Conservation (phyloP, 306 rosid genomes). For the Corylus avellana region DNA sequence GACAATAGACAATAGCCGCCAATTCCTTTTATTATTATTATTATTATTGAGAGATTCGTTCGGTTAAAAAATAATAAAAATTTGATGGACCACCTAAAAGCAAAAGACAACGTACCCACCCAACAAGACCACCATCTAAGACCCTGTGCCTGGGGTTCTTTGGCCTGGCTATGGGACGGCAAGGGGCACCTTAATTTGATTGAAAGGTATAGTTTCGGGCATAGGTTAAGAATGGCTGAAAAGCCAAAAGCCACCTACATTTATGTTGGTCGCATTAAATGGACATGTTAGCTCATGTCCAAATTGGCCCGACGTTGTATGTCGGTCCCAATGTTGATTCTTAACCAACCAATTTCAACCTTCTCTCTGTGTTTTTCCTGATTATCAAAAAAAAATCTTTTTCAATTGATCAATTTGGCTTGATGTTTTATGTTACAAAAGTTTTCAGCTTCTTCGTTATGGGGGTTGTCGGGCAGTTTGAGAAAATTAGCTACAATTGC, state of each 20-base stretch:
- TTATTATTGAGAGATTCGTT: no score
- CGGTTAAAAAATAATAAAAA: neutral
- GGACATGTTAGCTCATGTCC: slow-evolving; percentile 11
- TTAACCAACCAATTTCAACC: neutral
- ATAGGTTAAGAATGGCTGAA: slow-evolving; percentile 25
- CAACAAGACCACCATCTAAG: neutral
- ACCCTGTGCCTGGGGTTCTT: neutral
- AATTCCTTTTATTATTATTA: no score
- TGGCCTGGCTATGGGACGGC: slow-evolving; percentile 22
- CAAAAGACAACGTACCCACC: neutral
- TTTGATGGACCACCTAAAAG: slow-evolving; percentile 6
- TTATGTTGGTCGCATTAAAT: slow-evolving; percentile 14
- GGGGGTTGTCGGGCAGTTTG: no score
- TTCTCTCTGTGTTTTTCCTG: no score
- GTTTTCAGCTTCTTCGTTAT: no score
- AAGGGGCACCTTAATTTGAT: slow-evolving; percentile 15
- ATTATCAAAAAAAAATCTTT: no score
- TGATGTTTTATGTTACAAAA: no score
- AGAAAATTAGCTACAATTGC: no score
- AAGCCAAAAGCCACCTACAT: slow-evolving; percentile 18
- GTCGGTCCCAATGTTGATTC: slow-evolving; percentile 60
- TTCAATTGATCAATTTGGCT: no score
- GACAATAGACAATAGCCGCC: neutral
- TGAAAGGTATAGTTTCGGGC: slow-evolving; percentile 27
- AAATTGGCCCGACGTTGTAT: slow-evolving; percentile 36